These are phyloP conservation scores for Naumovozyma baii DNA, from an alignment of 805 yeast species.

Conservation along the genomic window DNA sequence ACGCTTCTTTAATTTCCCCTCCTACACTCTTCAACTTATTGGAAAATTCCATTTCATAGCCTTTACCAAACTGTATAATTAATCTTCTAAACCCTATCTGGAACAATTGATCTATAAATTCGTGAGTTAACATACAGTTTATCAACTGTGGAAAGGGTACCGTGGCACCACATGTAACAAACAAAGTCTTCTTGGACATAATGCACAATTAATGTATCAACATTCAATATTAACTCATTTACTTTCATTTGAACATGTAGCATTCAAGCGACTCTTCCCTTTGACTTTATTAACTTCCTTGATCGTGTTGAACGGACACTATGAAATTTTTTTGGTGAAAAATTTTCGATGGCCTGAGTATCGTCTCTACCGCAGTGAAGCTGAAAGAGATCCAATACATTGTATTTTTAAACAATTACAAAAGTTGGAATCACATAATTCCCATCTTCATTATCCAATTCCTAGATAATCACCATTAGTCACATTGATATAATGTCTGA, in stretches of 20 bases:
- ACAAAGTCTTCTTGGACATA: constrained; percentile 12
- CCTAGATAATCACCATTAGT: not conserved
- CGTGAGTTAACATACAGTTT: constrained; percentile 29
- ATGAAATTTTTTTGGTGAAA: not conserved
- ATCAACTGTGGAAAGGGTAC: constrained; percentile 64
- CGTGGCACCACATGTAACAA: constrained; percentile 88
- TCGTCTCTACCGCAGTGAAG: not conserved
- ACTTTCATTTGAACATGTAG: not conserved
- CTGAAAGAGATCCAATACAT: not conserved
- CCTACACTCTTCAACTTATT: constrained; percentile 2
- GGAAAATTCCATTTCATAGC: constrained; percentile 19
- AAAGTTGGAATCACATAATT: not conserved
- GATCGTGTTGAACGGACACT: not conserved
- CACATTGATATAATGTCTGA: not conserved
- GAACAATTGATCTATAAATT: constrained; percentile 32
- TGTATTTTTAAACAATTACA: not conserved
- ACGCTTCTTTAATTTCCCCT: not conserved
- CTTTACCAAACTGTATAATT: constrained; percentile 53
- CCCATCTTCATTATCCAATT: not conserved
- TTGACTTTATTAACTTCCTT: not conserved
- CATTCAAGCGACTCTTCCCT: not conserved
- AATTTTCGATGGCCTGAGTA: not conserved
- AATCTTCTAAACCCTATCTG: constrained; percentile 33
- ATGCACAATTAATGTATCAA: too few species aligned
- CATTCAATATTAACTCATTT: not conserved